A percentile compares a stretch with the other conserved stretches of the same genome.
These are phyloP conservation scores for Cadophora sp. DNA, from an alignment of 2,329 filamentous ascomycete genomes.

Conservation along the genomic window DNA sequence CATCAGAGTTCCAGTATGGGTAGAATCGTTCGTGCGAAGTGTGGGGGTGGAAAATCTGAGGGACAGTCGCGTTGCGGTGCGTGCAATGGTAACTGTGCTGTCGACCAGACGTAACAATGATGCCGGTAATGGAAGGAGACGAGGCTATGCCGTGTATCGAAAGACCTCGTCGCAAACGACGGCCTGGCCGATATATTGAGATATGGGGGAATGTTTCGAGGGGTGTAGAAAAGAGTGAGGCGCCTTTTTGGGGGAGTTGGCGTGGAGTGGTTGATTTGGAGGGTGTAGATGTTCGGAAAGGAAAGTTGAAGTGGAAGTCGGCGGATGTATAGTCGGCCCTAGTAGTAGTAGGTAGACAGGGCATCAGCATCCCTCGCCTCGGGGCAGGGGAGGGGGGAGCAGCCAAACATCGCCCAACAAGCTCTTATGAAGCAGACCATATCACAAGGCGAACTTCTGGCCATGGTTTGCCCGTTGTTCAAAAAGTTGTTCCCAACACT, in stretches of 20 bases:
- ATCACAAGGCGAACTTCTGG: neutral
- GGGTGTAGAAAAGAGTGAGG: neutral
- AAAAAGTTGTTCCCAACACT: neutral
- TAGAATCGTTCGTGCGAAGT: slow-evolving; percentile 2
- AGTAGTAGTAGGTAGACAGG: neutral
- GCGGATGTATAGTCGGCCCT: slow-evolving; percentile 5
- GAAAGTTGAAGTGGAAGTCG: slow-evolving; percentile 20
- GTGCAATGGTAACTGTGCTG: slow-evolving; percentile 16
- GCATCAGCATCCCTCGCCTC: neutral
- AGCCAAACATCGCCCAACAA: slow-evolving; percentile 7
- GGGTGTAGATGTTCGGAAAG: slow-evolving; percentile 12
- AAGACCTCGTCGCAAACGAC: slow-evolving; percentile 10
- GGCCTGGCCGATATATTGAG: neutral
- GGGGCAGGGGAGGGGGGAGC: too few relatives aligned
- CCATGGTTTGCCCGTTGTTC: neutral
- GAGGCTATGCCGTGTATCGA: slow-evolving; percentile 18
- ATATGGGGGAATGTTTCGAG: neutral
- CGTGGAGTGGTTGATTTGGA: slow-evolving; percentile 6
- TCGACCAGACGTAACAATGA: slow-evolving; percentile 18
- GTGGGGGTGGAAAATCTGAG: neutral
- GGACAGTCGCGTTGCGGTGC: slow-evolving; percentile 22
- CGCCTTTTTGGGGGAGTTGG: neutral
- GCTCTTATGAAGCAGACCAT: neutral
- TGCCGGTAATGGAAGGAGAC: slow-evolving; percentile 19
- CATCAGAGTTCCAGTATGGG: slow-evolving; percentile 38